These are phyloP conservation scores for Phytophthora sojae DNA, from an alignment of 352 stramenopile species.

Conservation along the genomic window DNA sequence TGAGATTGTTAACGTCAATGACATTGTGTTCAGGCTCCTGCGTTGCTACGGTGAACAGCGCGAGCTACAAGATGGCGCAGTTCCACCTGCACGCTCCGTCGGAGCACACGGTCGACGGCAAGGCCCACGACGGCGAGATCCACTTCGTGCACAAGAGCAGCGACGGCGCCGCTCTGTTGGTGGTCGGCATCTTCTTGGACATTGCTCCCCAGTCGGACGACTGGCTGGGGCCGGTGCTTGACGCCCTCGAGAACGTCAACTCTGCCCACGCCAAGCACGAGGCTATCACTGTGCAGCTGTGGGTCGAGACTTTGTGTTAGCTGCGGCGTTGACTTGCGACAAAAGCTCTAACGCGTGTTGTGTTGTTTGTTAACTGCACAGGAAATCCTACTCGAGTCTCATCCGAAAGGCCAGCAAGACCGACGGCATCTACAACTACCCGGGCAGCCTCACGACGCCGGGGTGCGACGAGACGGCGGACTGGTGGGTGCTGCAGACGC, in stretches of 20 bases:
- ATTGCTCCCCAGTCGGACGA: slow-evolving; percentile 24
- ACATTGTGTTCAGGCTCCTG: slow-evolving; percentile 22
- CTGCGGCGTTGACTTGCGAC: neutral
- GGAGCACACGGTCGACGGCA: slow-evolving; percentile 65
- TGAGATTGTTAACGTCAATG: neutral
- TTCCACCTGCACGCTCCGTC: slow-evolving; percentile 68
- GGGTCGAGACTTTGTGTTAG: slow-evolving; percentile 8
- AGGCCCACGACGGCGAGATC: slow-evolving; percentile 57
- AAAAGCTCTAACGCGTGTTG: slow-evolving; percentile 8
- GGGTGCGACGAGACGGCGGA: slow-evolving; percentile 58
- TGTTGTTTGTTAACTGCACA: slow-evolving; percentile 6
- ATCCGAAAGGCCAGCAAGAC: slow-evolving; percentile 16
- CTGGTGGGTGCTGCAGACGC: slow-evolving; percentile 70
- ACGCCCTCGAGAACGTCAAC: slow-evolving; percentile 43
- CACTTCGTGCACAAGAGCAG: slow-evolving; percentile 69
- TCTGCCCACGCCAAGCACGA: slow-evolving; percentile 9
- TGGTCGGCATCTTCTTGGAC: slow-evolving; percentile 50
- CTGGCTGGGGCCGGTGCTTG: slow-evolving; percentile 43
- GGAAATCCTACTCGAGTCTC: slow-evolving; percentile 43
- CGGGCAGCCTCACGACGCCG: slow-evolving; percentile 69
- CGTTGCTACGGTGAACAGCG: slow-evolving; percentile 8
- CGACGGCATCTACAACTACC: slow-evolving; percentile 63
- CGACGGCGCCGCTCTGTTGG: slow-evolving; percentile 46
- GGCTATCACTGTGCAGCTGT: slow-evolving; percentile 34
- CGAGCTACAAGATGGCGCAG: slow-evolving; percentile 36